A percentile compares a stretch with the other conserved stretches of the same genome.
These are phyloP conservation scores for Monascus purpureus DNA, from an alignment of 495 filamentous ascomycete genomes.

Conservation along the genomic window DNA sequence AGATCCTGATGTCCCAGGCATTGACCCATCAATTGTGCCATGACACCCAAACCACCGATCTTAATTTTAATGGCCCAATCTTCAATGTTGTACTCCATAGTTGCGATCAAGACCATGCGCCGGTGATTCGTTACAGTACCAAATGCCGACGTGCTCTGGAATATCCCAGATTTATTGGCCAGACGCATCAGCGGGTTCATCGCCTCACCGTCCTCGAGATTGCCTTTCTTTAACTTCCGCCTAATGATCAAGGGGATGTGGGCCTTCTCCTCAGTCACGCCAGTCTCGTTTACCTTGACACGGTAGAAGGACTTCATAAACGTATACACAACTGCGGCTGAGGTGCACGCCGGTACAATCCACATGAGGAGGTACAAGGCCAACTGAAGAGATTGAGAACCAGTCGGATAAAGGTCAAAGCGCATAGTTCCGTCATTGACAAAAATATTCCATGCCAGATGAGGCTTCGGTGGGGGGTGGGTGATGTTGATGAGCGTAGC, in stretches of 20 bases:
- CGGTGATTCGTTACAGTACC: slow-evolving; percentile 29
- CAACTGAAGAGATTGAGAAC: slow-evolving; percentile 43
- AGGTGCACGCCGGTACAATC: slow-evolving; percentile 39
- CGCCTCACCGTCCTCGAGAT: slow-evolving; percentile 9
- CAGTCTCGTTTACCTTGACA: slow-evolving; percentile 57
- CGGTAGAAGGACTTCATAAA: slow-evolving; percentile 57
- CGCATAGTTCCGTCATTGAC: slow-evolving; percentile 41
- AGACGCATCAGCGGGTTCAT: slow-evolving; percentile 18
- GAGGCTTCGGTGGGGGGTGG: slow-evolving; percentile 36
- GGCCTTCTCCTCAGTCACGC: slow-evolving; percentile 37
- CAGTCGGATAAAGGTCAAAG: slow-evolving; percentile 39
- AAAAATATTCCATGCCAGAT: slow-evolving; percentile 41
- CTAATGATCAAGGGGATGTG: slow-evolving; percentile 24
- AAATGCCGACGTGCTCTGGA: slow-evolving; percentile 31
- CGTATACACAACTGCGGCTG: slow-evolving; percentile 34
- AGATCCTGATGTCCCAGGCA: slow-evolving; percentile 53
- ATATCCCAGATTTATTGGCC: slow-evolving; percentile 29
- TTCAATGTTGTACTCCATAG: slow-evolving; percentile 63
- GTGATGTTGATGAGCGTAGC: slow-evolving; percentile 48
- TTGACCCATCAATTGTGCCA: slow-evolving; percentile 59
- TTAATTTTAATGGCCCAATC: slow-evolving; percentile 63
- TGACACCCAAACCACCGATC: slow-evolving; percentile 58
- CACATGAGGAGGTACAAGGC: slow-evolving; percentile 42
- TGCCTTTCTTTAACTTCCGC: slow-evolving; percentile 12
- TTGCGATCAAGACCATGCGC: slow-evolving; percentile 49